Conservation (phyloP, 768 basidiomycete genomes). For the Calocera viscosa region DNA sequence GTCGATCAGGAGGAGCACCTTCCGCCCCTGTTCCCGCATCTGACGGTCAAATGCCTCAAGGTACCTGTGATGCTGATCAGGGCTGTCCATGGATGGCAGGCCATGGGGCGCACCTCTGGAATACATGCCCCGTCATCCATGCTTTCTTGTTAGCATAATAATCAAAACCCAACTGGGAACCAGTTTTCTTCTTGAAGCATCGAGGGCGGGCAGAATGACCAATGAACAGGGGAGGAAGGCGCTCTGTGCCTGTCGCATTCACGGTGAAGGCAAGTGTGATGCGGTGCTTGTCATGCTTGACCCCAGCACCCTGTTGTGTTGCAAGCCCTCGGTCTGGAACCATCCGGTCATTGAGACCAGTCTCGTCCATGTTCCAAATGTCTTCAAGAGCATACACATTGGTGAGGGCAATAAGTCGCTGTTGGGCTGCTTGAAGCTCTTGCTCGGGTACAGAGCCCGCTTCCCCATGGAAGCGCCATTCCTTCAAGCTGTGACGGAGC, state of each 20-base stretch:
- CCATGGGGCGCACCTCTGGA: constrained; percentile 25
- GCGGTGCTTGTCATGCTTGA: constrained; percentile 26
- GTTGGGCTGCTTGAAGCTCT: constrained; percentile 19
- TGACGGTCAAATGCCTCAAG: neutral
- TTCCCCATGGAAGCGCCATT: constrained; percentile 22
- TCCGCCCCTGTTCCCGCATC: constrained; percentile 9
- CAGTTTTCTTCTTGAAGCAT: constrained; percentile 22
- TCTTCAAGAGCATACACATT: neutral
- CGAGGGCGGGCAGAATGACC: constrained; percentile 27
- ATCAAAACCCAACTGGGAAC: constrained; percentile 25
- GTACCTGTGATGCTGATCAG: constrained; percentile 5
- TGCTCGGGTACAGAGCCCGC: constrained; percentile 24
- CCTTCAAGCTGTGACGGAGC: neutral
- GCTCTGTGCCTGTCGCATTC: constrained; percentile 28
- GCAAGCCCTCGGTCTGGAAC: constrained; percentile 27
- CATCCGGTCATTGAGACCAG: constrained; percentile 11
- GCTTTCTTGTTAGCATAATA: constrained; percentile 30
- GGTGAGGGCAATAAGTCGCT: constrained; percentile 15
- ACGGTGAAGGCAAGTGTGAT: constrained; percentile 28
- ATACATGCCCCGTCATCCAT: constrained; percentile 31
- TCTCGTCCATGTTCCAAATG: constrained; percentile 4
- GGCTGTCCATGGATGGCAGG: neutral
- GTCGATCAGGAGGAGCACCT: constrained; percentile 16
- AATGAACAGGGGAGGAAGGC: constrained; percentile 27
- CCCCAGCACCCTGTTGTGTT: constrained; percentile 26